Conservation (phyloP, 352 stramenopile genomes). For the Globisporangium irregulare region DNA sequence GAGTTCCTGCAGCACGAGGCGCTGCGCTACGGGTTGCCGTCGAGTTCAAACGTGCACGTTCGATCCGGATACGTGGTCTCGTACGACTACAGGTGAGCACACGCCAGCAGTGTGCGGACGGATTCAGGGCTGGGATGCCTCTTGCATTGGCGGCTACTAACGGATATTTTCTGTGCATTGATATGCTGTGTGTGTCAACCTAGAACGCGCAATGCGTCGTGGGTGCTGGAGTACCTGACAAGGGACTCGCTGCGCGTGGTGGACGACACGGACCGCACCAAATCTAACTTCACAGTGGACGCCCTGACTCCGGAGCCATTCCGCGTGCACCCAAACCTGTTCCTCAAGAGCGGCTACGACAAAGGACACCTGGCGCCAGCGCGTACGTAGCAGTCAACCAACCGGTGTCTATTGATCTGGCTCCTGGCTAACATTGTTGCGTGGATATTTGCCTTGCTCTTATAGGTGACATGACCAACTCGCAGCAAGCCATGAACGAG, state of each 20-base stretch:
- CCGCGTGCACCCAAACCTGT: slow-evolving; percentile 86
- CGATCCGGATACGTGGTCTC: slow-evolving; percentile 79
- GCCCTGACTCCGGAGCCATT: slow-evolving; percentile 64
- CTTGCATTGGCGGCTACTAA: background rate
- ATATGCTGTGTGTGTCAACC: background rate
- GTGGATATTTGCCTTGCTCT: background rate
- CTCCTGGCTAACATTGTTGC: background rate
- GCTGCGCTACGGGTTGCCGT: slow-evolving; percentile 70
- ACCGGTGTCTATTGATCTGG: no score
- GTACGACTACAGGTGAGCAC: slow-evolving; percentile 74
- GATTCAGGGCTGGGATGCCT: background rate
- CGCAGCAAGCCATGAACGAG: slow-evolving; percentile 86
- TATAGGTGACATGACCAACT: slow-evolving; percentile 83
- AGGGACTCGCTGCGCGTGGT: slow-evolving; percentile 58
- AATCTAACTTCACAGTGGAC: slow-evolving; percentile 88
- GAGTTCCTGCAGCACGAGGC: slow-evolving; percentile 51
- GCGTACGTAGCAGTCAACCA: slow-evolving; percentile 28
- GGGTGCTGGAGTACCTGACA: slow-evolving; percentile 85
- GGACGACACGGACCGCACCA: slow-evolving; percentile 75
- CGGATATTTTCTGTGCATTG: background rate
- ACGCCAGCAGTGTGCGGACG: background rate
- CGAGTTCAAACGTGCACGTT: slow-evolving; percentile 62
- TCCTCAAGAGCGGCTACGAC: slow-evolving; percentile 92
- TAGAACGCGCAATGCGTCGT: slow-evolving; percentile 81
- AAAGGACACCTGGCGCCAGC: slow-evolving; percentile 93